Percentiles rank a stretch among this genome's conserved stretches.
phyloP scores from a whole-genome alignment of 768 basidiomycete genomes.

The Gautieria morchelliformis region DNA sequence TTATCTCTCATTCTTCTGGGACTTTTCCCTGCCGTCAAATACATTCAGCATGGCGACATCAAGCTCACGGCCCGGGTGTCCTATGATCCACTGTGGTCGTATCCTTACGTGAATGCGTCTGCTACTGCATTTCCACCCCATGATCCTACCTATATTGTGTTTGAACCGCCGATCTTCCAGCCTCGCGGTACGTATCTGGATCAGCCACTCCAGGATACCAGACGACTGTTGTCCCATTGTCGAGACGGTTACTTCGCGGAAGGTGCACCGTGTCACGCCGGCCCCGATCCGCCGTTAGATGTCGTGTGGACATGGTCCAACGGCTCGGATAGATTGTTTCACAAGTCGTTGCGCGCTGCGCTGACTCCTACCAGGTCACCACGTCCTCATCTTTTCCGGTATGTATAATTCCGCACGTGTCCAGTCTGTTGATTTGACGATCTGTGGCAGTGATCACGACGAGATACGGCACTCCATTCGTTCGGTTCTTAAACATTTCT shows the following conservation, averaged over 20 bases:
- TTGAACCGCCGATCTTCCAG: background rate
- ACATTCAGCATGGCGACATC: background rate
- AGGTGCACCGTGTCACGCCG: background rate
- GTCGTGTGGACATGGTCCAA: slow-evolving; percentile 26
- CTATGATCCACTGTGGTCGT: background rate
- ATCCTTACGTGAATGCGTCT: background rate
- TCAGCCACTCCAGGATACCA: background rate
- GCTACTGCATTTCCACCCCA: background rate
- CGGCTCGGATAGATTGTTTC: slow-evolving; percentile 19
- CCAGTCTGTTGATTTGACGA: background rate
- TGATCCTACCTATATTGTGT: slow-evolving; percentile 1
- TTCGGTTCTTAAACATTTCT: slow-evolving; percentile 23
- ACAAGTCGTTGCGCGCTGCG: slow-evolving; percentile 8
- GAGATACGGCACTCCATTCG: slow-evolving; percentile 29
- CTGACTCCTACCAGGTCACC: background rate
- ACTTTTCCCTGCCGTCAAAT: background rate
- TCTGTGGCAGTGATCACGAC: slow-evolving; percentile 23
- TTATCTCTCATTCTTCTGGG: too few relatives aligned
- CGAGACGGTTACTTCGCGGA: background rate
- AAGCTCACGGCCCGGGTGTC: background rate
- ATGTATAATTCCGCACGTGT: background rate
- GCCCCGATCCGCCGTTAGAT: slow-evolving; percentile 14
- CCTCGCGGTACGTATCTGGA: background rate
- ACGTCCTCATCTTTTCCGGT: slow-evolving; percentile 1
- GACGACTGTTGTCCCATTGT: background rate